Percentiles rank a stretch among this genome's conserved stretches.
Evolutionary conservation across 306 rosid species (phyloP).

Genomic region (Aeschynomene evenia): DNA sequence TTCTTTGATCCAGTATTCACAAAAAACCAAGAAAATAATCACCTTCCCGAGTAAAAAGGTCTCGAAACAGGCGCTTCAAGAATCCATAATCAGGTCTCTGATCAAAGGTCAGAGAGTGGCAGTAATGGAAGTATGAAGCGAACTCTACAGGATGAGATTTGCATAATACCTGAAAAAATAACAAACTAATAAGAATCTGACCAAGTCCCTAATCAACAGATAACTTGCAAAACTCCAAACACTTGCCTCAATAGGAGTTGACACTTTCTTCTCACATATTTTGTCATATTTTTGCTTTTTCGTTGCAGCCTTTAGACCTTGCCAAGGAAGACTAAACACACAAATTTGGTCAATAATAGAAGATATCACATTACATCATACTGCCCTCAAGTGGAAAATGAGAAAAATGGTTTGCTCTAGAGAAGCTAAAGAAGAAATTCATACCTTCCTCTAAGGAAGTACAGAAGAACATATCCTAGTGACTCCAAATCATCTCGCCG

Average conservation of each 20-base stretch:
- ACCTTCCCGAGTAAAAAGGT: constrained; percentile 90
- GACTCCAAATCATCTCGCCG: constrained; percentile 99
- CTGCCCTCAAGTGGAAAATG: constrained; percentile 7
- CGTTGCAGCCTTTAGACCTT: constrained; percentile 96
- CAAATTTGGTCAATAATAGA: constrained; percentile 18
- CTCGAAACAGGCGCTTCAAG: constrained; percentile 88
- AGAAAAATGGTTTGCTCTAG: not conserved
- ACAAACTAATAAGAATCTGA: constrained; percentile 25
- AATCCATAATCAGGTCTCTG: constrained; percentile 99
- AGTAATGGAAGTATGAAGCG: constrained; percentile 94
- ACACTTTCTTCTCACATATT: constrained; percentile 92
- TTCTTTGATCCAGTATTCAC: constrained; percentile 3
- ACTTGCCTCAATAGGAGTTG: constrained; percentile 94
- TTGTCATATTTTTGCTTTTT: constrained; percentile 97
- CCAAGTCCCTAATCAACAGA: not conserved
- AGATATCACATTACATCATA: constrained; percentile 17
- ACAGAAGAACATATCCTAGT: constrained; percentile 91
- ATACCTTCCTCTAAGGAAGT: constrained; percentile 96
- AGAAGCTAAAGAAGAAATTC: constrained; percentile 21
- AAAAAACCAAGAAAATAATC: not conserved
- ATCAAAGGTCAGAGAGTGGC: constrained; percentile 88
- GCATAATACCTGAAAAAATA: constrained; percentile 70
- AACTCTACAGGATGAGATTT: constrained; percentile 94
- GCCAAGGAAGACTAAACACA: constrained; percentile 93
- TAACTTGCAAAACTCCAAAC: constrained; percentile 20